phyloP scores from a whole-genome alignment of 345 rosid genomes.

The Clausena lansium region DNA sequence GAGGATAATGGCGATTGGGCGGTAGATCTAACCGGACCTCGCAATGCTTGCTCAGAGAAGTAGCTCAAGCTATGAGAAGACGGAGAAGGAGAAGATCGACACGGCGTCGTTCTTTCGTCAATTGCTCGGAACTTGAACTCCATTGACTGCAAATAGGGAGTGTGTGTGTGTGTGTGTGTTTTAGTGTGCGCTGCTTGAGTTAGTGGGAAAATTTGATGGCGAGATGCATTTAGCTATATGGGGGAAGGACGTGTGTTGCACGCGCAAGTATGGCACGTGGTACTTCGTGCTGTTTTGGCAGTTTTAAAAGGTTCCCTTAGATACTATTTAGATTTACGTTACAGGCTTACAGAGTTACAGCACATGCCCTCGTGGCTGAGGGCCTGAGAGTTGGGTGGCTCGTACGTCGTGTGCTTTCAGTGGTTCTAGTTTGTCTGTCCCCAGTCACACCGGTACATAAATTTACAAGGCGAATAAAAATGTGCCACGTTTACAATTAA shows the following conservation, averaged over 20 bases:
- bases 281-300: not conserved
- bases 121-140: conserved; percentile 48
- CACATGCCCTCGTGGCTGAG: too few relatives aligned
- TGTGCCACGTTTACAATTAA: not conserved
- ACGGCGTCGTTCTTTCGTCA: conserved; percentile 23
- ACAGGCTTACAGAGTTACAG: too few relatives aligned
- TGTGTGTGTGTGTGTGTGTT: not conserved
- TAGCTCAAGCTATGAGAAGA: conserved; percentile 13
- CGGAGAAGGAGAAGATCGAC: conserved; percentile 12
- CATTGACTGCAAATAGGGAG: conserved; percentile 21
- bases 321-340: not conserved
- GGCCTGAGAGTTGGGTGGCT: too few relatives aligned
- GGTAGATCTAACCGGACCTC: conserved; percentile 17
- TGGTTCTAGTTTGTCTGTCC: too few relatives aligned
- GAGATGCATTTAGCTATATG: not conserved
- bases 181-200: not conserved
- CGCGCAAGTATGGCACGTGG: not conserved
- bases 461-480: not conserved
- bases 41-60: conserved; percentile 25
- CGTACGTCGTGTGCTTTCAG: too few relatives aligned
- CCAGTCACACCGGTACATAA: too few relatives aligned
- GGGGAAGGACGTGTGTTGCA: not conserved
- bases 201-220: not conserved
- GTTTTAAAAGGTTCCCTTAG: not conserved
- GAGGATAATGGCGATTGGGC: not conserved